Base-by-base conservation (phyloP, 1,284 basidiomycete species). In the Irpex sp. region DNA sequence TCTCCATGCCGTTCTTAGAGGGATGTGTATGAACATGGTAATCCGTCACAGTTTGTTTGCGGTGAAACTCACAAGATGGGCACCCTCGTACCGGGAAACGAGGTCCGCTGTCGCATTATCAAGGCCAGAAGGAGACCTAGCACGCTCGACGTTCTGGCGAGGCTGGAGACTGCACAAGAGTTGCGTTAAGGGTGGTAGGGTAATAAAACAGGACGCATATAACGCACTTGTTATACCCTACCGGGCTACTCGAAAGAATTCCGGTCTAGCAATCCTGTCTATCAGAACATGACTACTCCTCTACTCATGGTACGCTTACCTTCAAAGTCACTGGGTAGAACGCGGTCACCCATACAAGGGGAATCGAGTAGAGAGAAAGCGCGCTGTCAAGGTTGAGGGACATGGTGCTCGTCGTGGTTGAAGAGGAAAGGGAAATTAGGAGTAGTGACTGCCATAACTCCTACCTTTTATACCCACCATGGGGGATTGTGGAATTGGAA, bases 301-400 rank as follows among this genome's bases (percentile, higher is more conserved):
- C 17, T n/a, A 19, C 15, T 21, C 13, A 47, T 5, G 15, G 26
- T 26, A 13, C 17, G 21, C 61, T 7, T 54, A 61, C 62, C 59
- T 54, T 61, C 43, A 46, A 19, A 21, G 53, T 31, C 1, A 19
- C 47, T 39, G 62, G 62, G 59, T 53, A 57, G 31, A 63, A 63
- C 33, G 62, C 62, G 62, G 59, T 63, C 15, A 26, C 11, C 62
- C 62, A 63, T 17, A 63, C 57, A 5, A 36, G 46, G 6, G 62
- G 62, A 43, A 63, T 63, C 15, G 62, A 63, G 50, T 63, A 63
- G 8, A 63, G 62, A n/a, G 59, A 54, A 46, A 63, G 62, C 5
- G 53, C 53, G 36, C 54, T 61, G 51, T 58, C 47, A 47, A 63
- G 49, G 57, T 39, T 63, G 55, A 58, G 13, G n/a, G 58, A 11